Base-by-base conservation (phyloP, 306 rosid species). In the Gastrolobium villosum region DNA sequence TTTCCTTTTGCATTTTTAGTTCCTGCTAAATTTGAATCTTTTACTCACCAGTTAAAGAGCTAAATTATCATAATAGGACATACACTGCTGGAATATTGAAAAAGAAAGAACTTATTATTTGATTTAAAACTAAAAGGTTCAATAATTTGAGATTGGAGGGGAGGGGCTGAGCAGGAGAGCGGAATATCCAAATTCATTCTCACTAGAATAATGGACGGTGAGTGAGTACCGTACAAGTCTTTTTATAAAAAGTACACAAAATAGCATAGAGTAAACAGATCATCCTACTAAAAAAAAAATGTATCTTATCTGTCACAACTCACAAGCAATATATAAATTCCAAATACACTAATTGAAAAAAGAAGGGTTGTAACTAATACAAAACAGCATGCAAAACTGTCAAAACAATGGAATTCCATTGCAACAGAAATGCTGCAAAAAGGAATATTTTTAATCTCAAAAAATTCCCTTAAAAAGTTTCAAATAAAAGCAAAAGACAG, bases 101-200 rank as follows among this genome's bases (percentile, higher is more conserved):
- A 62, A 75, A 61, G 65, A 31, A 68, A 48, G 61, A 60, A 2
- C 5, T 36, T 5, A 53, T 34, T 53, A 59, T 71, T 46, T 34
- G 54, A 71, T 46, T 56, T 26, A 35, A 34, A 70, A 26, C 28
- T 34, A 41, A 53, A 67, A 28, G 36, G n/a, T 40, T 53, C 53
- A 14, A 52, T 41, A 64, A 13, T 41, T 49, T 70, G 2, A 13
- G 43, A 56, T 8, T 7, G 13, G 7, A 15, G 44, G 31, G 31
- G 37, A 32, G 20, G 9, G 72, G 57, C 15, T 20, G 43, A 36
- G 70, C 41, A 15, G 59, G 53, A 48, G 46, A 30, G n/a, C 13
- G 56, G 43, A 20, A 78, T 34, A 73, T 53, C 20, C 50, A 62
- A 62, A 79, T 52, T 49, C 70, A 61, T 61, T 5, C 70, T 45